These are phyloP conservation scores for Tricholoma furcatifolium DNA, from an alignment of 768 basidiomycete species.

Conservation along the genomic window DNA sequence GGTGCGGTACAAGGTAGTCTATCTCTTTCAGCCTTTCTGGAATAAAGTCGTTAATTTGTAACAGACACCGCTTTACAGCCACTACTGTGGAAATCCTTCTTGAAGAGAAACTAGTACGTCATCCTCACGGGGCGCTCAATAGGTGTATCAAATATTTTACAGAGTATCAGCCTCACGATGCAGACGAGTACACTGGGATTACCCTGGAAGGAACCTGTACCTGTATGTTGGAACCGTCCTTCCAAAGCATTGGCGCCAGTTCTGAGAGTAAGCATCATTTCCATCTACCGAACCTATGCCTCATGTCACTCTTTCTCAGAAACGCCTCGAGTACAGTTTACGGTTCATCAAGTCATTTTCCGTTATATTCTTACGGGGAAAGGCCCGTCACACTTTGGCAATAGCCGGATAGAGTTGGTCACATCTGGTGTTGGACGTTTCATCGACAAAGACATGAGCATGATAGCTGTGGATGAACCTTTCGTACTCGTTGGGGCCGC, in stretches of 20 bases:
- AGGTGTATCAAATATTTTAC: neutral
- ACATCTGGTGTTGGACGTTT: neutral
- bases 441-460: conserved; percentile 1
- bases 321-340: no score
- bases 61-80: neutral
- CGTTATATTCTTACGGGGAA: neutral
- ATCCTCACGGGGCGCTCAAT: neutral
- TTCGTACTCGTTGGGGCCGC: neutral
- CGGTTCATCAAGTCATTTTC: neutral
- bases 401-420: neutral
- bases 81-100: neutral
- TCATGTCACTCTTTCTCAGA: no score
- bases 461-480: neutral
- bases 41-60: no score
- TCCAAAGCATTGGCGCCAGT: no score
- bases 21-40: neutral
- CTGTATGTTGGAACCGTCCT: no score
- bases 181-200: neutral
- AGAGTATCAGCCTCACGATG: neutral
- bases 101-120: neutral
- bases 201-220: no score
- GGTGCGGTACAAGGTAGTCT: conserved; percentile 1
- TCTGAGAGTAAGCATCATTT: neutral
- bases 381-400: neutral
- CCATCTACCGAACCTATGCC: neutral